Conservation (phyloP, 169 alveolate species). For the Eimeria zaria region DNA sequence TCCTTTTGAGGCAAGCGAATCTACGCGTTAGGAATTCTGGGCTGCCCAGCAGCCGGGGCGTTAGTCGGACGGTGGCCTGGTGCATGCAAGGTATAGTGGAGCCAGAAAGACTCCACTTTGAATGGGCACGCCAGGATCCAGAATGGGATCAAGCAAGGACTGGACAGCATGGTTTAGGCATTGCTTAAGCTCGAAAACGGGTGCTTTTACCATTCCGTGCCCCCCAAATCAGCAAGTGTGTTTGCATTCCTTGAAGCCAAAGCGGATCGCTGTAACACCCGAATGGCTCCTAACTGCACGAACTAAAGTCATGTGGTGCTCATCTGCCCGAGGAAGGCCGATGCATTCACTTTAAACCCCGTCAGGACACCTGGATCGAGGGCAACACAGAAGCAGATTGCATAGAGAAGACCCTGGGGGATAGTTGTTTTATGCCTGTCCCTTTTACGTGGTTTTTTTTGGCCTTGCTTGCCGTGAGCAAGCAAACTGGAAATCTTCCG, state of each 20-base stretch:
- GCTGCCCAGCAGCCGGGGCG: not conserved
- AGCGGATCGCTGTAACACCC: not conserved
- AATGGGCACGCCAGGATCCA: not conserved
- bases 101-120: not conserved
- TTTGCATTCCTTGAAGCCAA: not conserved
- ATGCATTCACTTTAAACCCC: too few species aligned
- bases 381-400: not conserved
- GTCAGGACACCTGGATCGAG: too few species aligned
- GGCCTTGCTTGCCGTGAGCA: not conserved
- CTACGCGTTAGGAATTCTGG: not conserved
- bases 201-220: not conserved
- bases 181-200: too few species aligned
- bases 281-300: not conserved
- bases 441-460: not conserved
- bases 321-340: not conserved
- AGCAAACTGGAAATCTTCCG: not conserved
- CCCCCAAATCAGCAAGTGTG: not conserved
- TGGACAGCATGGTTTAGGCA: not conserved
- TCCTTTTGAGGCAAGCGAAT: not conserved
- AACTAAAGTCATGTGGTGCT: not conserved
- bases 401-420: too few species aligned
- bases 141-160: not conserved
- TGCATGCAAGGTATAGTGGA: not conserved
- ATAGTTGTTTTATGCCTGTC: not conserved
- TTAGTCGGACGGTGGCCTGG: not conserved